phyloP scores from a whole-genome alignment of 2,329 filamentous ascomycete species.

The Botrytis paeoniae region DNA sequence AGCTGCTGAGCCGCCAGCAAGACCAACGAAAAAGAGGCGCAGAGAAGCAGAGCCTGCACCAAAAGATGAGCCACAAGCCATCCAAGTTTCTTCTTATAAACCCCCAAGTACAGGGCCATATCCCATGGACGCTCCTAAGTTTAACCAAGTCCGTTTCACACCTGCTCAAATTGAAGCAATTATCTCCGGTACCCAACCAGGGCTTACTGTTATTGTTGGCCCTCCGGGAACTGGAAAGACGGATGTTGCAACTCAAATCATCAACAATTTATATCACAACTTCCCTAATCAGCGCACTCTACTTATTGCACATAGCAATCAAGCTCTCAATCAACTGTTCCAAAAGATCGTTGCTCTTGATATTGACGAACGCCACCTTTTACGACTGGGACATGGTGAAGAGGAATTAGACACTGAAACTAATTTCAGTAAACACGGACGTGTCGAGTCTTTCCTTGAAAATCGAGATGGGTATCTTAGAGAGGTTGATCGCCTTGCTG shows the following conservation, averaged over 20 bases:
- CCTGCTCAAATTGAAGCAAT: constrained; percentile 90
- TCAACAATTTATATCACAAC: constrained; percentile 98
- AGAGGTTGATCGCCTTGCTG: constrained; percentile 83
- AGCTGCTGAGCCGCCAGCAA: constrained; percentile 47
- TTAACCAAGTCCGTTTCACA: constrained; percentile 85
- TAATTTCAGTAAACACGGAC: constrained; percentile 89
- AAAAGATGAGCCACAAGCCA: constrained; percentile 59
- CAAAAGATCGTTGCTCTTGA: constrained; percentile 96
- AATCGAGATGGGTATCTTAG: constrained; percentile 74
- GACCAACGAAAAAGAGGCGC: constrained; percentile 79
- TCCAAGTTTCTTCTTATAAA: constrained; percentile 87
- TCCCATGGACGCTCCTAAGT: constrained; percentile 74
- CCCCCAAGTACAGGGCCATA: constrained; percentile 88
- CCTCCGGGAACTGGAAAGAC: constrained; percentile 97
- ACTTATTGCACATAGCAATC: constrained; percentile 94
- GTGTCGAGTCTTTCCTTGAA: constrained; percentile 92
- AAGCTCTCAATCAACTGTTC: constrained; percentile 95
- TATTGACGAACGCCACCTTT: constrained; percentile 90
- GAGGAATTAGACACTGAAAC: constrained; percentile 84
- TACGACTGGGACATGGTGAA: constrained; percentile 91
- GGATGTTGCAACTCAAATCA: constrained; percentile 98
- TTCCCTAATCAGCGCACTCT: constrained; percentile 90
- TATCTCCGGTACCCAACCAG: constrained; percentile 88
- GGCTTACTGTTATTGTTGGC: constrained; percentile 88
- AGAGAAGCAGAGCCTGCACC: constrained; percentile 69